These are phyloP conservation scores for Cupressus sempervirens DNA, from an alignment of 75 land plant genomes.

Conservation along the genomic window DNA sequence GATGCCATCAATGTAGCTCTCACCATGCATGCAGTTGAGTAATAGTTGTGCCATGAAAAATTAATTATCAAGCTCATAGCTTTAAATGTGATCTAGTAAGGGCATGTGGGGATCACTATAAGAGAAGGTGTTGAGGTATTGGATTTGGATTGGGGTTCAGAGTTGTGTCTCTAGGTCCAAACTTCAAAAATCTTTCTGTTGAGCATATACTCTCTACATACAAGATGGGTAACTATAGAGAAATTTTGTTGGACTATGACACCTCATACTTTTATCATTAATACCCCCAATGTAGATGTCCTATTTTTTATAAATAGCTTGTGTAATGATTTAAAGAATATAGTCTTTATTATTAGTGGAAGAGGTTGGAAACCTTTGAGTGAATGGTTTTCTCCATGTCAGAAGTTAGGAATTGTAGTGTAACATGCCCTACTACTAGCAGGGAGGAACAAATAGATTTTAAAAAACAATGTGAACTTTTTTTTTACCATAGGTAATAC, in stretches of 20 bases:
- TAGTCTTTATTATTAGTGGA: conserved; percentile 75
- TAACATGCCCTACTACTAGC: no score
- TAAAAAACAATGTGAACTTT: no score
- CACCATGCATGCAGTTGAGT: conserved; percentile 46
- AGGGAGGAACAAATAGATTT: no score
- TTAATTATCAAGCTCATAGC: conserved; percentile 73
- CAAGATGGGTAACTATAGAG: conserved; percentile 45
- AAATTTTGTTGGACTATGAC: conserved; percentile 70
- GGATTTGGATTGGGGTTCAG: conserved; percentile 66
- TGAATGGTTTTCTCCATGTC: conserved; percentile 64
- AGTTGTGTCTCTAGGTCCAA: conserved; percentile 57
- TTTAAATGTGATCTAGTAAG: conserved; percentile 58
- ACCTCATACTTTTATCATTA: conserved; percentile 49
- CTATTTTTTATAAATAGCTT: conserved; percentile 43
- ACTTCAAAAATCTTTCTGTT: conserved; percentile 46
- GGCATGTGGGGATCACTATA: conserved; percentile 59
- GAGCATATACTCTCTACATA: conserved; percentile 49
- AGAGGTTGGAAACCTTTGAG: conserved; percentile 39
- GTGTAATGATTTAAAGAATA: conserved; percentile 45
- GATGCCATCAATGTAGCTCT: conserved; percentile 67
- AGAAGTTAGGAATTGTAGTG: conserved; percentile 61
- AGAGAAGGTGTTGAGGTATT: conserved; percentile 57
- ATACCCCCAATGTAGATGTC: conserved; percentile 50
- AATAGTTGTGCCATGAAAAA: conserved; percentile 71
- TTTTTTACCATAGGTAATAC: no score